Percentiles rank a stretch among this genome's conserved stretches.
Evolutionary conservation across 2,329 filamentous ascomycete species (phyloP).

Genomic region (Orbilia blumenaviensis): DNA sequence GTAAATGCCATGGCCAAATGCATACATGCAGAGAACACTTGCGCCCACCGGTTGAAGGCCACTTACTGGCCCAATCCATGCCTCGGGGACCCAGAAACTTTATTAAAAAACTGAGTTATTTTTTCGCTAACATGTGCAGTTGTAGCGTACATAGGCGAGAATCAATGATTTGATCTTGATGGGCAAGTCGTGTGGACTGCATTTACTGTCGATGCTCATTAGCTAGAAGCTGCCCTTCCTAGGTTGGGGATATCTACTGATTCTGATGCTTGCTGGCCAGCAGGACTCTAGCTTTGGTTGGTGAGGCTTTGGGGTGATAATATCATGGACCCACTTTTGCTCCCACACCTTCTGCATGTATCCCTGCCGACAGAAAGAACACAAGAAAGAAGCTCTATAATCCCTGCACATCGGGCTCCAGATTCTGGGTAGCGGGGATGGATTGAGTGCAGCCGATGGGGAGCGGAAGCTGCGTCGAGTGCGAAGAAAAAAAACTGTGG

Average conservation of each 20-base stretch:
- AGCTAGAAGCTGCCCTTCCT: not conserved
- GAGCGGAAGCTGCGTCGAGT: slow-evolving; percentile 17
- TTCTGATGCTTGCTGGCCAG: not conserved
- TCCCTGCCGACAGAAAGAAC: slow-evolving; percentile 16
- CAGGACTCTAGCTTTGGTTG: not conserved
- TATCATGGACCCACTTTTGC: slow-evolving; percentile 19
- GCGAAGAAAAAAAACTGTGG: slow-evolving; percentile 12
- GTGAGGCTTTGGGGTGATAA: slow-evolving; percentile 10
- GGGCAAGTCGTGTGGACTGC: slow-evolving; percentile 6
- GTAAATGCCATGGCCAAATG: slow-evolving; percentile 16
- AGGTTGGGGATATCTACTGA: slow-evolving; percentile 20
- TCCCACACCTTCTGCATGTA: slow-evolving; percentile 29
- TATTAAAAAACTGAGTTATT: slow-evolving; percentile 49
- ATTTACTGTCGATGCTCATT: slow-evolving; percentile 10
- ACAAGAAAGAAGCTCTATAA: slow-evolving; percentile 35
- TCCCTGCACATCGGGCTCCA: slow-evolving; percentile 40
- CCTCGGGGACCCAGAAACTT: slow-evolving; percentile 33
- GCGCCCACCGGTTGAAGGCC: slow-evolving; percentile 37
- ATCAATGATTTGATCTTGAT: slow-evolving; percentile 1
- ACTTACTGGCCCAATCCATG: slow-evolving; percentile 33
- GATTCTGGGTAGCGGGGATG: slow-evolving; percentile 51
- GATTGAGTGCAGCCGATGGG: slow-evolving; percentile 46
- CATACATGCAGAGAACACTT: slow-evolving; percentile 15
- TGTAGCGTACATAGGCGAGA: slow-evolving; percentile 28
- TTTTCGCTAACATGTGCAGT: slow-evolving; percentile 48